Evolutionary conservation across 1,139 yeast genomes (phyloP).

Genomic region (Candida sanyaensis): DNA sequence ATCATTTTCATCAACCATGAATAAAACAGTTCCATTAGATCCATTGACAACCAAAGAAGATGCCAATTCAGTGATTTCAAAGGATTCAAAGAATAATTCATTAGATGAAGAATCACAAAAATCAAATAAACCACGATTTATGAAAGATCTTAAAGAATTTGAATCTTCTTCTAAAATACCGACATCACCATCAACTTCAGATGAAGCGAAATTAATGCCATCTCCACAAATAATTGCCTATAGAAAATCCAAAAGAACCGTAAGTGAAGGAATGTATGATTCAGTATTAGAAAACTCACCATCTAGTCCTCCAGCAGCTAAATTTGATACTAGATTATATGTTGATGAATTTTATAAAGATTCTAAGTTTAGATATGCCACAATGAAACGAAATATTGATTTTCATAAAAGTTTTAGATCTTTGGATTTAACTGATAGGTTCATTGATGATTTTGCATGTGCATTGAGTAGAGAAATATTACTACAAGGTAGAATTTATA

Average conservation of each 20-base stretch:
- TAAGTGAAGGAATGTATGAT: constrained; percentile 33
- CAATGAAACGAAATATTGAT: constrained; percentile 69
- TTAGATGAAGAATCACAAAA: constrained; percentile 6
- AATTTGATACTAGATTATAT: constrained; percentile 36
- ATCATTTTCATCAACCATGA: constrained; percentile 36
- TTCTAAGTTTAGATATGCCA: constrained; percentile 55
- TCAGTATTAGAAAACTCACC: constrained; percentile 16
- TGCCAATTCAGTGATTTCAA: constrained; percentile 43
- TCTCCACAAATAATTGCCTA: constrained; percentile 52
- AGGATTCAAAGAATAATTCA: constrained; percentile 21
- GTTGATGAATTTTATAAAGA: constrained; percentile 38
- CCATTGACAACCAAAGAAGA: constrained; percentile 62
- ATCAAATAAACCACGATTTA: constrained; percentile 6
- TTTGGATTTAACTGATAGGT: constrained; percentile 67
- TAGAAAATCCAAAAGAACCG: constrained; percentile 41
- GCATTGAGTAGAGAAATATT: constrained; percentile 87
- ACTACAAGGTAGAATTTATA: constrained; percentile 87
- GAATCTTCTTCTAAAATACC: constrained; percentile 6
- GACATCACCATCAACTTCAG: constrained; percentile 2
- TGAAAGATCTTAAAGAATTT: constrained; percentile 14
- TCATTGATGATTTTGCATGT: constrained; percentile 85
- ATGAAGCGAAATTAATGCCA: constrained; percentile 9
- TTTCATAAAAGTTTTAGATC: constrained; percentile 76
- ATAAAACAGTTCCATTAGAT: constrained; percentile 56
- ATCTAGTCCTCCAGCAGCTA: constrained; percentile 21